Conservation (phyloP, 495 filamentous ascomycete species). For the Barbatosphaeria neglecta region DNA sequence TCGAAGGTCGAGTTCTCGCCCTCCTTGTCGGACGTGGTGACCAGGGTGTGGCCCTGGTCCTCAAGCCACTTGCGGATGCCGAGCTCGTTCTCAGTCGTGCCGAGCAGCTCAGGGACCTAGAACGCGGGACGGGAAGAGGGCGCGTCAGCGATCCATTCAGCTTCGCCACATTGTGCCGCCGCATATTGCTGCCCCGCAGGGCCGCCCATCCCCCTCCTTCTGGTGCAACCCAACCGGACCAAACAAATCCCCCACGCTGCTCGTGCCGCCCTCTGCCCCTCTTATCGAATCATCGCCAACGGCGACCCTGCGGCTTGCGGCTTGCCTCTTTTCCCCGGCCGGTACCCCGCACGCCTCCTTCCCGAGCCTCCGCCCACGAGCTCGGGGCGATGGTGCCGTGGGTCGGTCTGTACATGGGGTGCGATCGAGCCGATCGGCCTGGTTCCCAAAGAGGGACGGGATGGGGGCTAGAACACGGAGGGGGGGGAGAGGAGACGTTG, state of each 20-base stretch:
- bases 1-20: conserved; percentile 89
- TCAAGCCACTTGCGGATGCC: conserved; percentile 94
- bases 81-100: conserved; percentile 96
- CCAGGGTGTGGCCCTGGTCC: conserved; percentile 84
- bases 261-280: not conserved
- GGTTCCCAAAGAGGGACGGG: no score
- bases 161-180: not conserved
- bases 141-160: conserved; percentile 10
- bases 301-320: not conserved
- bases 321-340: not conserved
- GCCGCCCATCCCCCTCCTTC: not conserved
- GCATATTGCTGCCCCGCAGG: not conserved
- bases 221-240: no score
- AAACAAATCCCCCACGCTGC: no score
- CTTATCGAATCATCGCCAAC: not conserved
- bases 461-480: not conserved
- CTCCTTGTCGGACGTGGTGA: conserved; percentile 95
- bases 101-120: conserved; percentile 74
- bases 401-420: not conserved
- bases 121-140: not conserved
- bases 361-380: not conserved
- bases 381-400: not conserved
- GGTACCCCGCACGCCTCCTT: conserved; percentile 7
- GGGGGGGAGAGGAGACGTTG: conserved; percentile 1
- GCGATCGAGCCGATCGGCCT: not conserved